Percentiles rank a stretch among this genome's conserved stretches.
These are phyloP conservation scores for Neurospora sp. DNA, from an alignment of 495 filamentous ascomycete genomes.

Conservation along the genomic window DNA sequence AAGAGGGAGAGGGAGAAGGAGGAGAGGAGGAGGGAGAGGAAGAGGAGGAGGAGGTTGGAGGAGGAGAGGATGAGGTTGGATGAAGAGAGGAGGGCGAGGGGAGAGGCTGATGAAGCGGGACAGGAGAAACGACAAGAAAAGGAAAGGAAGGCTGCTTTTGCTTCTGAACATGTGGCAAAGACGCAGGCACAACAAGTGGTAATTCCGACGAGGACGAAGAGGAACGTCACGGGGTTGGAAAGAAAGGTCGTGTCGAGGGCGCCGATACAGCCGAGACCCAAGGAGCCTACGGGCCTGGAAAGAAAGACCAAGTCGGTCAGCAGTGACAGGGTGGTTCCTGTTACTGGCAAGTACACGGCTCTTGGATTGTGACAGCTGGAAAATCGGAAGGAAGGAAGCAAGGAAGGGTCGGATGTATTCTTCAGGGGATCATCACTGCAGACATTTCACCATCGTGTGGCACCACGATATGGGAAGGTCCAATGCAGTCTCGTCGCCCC, in stretches of 20 bases:
- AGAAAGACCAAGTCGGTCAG: neutral
- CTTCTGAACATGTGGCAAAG: neutral
- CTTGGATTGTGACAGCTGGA: conserved; percentile 12
- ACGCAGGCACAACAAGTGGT: neutral
- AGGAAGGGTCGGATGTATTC: neutral
- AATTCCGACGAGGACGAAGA: neutral
- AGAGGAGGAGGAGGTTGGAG: neutral
- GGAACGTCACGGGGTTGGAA: neutral
- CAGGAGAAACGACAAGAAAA: neutral
- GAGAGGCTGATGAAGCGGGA: too few relatives aligned
- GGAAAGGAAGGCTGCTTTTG: neutral
- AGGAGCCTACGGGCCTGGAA: conserved; percentile 3
- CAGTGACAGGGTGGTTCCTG: conserved; percentile 1
- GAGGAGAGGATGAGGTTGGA: neutral
- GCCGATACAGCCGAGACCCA: neutral
- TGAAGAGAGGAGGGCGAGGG: neutral
- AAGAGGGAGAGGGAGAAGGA: conserved; percentile 4
- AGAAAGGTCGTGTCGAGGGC: neutral
- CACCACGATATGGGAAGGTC: neutral
- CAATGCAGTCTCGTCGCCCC: neutral
- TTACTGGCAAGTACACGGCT: conserved; percentile 19
- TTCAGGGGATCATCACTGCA: neutral
- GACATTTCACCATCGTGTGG: neutral
- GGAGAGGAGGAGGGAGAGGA: conserved; percentile 2
- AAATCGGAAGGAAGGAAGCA: neutral